Percentiles rank a stretch among this genome's conserved stretches.
phyloP scores from a whole-genome alignment of 768 basidiomycete genomes.

The Epithele typhae region DNA sequence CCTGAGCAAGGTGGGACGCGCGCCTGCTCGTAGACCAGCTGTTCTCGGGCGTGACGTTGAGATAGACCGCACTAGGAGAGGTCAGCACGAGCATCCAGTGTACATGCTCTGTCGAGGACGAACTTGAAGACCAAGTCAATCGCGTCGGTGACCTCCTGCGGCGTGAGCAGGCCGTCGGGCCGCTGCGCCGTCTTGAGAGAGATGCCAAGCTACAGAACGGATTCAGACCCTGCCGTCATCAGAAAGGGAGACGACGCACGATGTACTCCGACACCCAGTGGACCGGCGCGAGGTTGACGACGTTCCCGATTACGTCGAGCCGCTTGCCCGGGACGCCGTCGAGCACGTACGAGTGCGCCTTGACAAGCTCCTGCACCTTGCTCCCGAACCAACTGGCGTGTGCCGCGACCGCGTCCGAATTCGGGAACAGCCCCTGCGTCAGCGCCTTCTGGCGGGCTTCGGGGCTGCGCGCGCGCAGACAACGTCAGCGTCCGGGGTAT shows the following conservation, averaged over 20 bases:
- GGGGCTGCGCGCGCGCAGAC: not conserved
- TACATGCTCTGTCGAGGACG: too few relatives aligned
- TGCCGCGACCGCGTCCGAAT: conserved; percentile 4
- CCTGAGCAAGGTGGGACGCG: conserved; percentile 26
- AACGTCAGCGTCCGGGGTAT: not conserved
- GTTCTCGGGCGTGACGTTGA: conserved; percentile 29
- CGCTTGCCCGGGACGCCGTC: conserved; percentile 27
- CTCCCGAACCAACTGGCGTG: conserved; percentile 22
- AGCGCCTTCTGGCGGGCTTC: conserved; percentile 10
- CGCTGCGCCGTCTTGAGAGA: conserved; percentile 42
- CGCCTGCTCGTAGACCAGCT: conserved; percentile 28
- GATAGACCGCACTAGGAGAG: conserved; percentile 22
- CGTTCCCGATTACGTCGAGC: conserved; percentile 46
- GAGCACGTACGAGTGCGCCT: conserved; percentile 9
- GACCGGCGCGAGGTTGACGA: conserved; percentile 39
- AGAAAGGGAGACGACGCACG: conserved; percentile 20
- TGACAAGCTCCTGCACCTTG: conserved; percentile 25
- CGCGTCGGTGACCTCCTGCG: conserved; percentile 45
- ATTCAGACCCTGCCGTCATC: not conserved
- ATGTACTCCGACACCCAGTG: conserved; percentile 38
- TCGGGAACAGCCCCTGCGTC: conserved; percentile 11
- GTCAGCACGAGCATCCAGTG: not conserved
- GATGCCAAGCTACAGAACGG: conserved; percentile 34
- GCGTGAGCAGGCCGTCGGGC: conserved; percentile 40
- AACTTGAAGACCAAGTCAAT: conserved; percentile 25